Evolutionary conservation across 1,284 basidiomycete genomes (phyloP).

Genomic region (Irpex rosettiformis): DNA sequence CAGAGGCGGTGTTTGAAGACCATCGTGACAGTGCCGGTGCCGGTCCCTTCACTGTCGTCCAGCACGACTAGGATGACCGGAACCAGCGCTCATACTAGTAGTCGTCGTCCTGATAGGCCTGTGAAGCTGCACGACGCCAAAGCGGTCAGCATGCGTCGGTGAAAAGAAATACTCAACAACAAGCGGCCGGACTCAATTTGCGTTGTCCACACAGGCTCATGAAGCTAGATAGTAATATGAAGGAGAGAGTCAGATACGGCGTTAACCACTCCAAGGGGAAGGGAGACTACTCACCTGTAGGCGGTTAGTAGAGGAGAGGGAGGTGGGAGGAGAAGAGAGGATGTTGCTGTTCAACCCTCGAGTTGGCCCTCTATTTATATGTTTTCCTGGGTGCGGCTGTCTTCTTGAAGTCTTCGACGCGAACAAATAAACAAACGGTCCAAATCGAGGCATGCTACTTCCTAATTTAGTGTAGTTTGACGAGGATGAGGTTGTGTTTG

Average conservation of each 20-base stretch:
- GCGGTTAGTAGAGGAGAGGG: neutral
- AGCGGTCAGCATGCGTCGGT: neutral
- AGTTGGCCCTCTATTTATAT: neutral
- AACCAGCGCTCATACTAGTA: neutral
- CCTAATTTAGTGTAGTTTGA: neutral
- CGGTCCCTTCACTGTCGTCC: neutral
- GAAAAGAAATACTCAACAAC: neutral
- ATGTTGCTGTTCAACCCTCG: neutral
- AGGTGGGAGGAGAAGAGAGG: neutral
- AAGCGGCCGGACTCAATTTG: neutral
- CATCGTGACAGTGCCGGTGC: neutral
- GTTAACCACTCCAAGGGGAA: neutral
- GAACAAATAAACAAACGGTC: neutral
- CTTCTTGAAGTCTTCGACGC: neutral
- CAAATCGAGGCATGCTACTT: neutral
- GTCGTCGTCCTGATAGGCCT: neutral
- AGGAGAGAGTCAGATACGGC: neutral
- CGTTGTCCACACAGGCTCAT: too few relatives aligned
- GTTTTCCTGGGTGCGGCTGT: neutral
- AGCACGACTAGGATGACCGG: neutral
- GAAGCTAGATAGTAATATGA: too few relatives aligned
- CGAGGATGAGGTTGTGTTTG: neutral
- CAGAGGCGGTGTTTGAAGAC: too few relatives aligned
- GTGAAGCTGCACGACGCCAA: neutral
- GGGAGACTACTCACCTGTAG: neutral